These are phyloP conservation scores for Blastocystis hominis DNA, from an alignment of 352 stramenopile genomes.

Conservation along the genomic window DNA sequence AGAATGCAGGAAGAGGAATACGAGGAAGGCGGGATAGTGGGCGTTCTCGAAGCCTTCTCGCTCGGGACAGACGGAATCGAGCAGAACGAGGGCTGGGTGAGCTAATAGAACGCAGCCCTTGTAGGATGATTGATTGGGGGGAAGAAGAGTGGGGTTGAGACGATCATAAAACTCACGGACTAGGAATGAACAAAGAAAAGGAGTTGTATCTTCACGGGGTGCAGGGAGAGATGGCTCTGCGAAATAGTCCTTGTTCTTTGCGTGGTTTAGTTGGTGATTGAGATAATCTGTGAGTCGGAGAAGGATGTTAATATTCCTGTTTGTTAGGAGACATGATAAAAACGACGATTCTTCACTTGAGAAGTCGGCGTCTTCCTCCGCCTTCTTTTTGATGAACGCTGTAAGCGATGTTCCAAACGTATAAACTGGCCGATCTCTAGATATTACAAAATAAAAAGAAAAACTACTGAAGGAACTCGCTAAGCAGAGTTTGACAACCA, in stretches of 20 bases:
- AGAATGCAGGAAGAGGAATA: neutral
- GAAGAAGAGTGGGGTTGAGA: neutral
- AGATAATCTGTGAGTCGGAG: slow-evolving; percentile 33
- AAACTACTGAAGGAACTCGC: neutral
- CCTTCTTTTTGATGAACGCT: neutral
- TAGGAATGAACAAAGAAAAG: neutral
- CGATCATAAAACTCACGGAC: neutral
- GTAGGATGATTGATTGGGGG: neutral
- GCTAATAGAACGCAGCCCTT: neutral
- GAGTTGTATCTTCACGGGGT: neutral
- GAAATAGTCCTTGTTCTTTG: neutral
- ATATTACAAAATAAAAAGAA: neutral
- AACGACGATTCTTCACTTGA: neutral
- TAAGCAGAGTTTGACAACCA: slow-evolving; percentile 1
- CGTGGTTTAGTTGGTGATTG: neutral
- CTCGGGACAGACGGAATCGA: neutral
- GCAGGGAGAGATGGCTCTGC: neutral
- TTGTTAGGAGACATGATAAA: neutral
- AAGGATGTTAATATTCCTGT: neutral
- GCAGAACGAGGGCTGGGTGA: neutral
- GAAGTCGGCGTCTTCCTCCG: neutral
- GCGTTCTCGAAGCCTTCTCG: neutral
- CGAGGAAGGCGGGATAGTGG: neutral
- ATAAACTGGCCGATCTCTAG: neutral
- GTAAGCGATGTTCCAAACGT: neutral